Evolutionary conservation across 1,284 basidiomycete species (phyloP), one percentile per base, ranked within the genome.

Genomic region (Cryptococcus wingfieldii): DNA sequence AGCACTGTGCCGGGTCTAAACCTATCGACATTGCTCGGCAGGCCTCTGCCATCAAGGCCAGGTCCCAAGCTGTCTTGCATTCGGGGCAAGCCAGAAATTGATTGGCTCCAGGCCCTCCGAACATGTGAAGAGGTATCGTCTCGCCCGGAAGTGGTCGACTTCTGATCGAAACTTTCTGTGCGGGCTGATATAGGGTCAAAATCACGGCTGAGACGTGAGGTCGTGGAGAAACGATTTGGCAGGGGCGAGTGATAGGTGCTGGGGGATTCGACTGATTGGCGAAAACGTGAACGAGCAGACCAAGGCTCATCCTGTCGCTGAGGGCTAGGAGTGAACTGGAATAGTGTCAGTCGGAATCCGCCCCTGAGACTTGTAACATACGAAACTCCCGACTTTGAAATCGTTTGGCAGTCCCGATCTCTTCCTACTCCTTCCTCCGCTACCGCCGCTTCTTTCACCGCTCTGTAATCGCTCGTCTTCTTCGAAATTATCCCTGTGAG

Each of bases 371-470:
- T 42, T 47, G 38, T 37, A 16, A 10, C 37, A 55, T 49, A 74
- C 71, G 39, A 69, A 51, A 16, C 65, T 53, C 14, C 59, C 66
- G 43, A 61, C 57, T 23, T 68, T 58, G 47, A 73, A 75, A 25
- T 73, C 69, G 7, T 60, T 37, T 0, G 72, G 72, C 6, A 75
- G 54, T 5, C 62, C 59, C 38, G 68, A 68, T 44, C 71, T 51
- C 18, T 53, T 58, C 46, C 61, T 58, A 28, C 62, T 67, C 4
- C 63, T 60, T 13, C 49, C 51, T 9, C 48, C 48, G 38, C 48
- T 67, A n/a, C 67, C 63, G 9, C 66, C 64, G 44, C 66, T 67
- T 16, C 56, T 43, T 16, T 67, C 64, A 27, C 65, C 64, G 46
- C 63, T 67, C 16, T 54, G 39, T 14, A 65, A 58, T 31, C 53